These are phyloP conservation scores for Globisporangium solare DNA, from an alignment of 352 stramenopile species.

Conservation along the genomic window DNA sequence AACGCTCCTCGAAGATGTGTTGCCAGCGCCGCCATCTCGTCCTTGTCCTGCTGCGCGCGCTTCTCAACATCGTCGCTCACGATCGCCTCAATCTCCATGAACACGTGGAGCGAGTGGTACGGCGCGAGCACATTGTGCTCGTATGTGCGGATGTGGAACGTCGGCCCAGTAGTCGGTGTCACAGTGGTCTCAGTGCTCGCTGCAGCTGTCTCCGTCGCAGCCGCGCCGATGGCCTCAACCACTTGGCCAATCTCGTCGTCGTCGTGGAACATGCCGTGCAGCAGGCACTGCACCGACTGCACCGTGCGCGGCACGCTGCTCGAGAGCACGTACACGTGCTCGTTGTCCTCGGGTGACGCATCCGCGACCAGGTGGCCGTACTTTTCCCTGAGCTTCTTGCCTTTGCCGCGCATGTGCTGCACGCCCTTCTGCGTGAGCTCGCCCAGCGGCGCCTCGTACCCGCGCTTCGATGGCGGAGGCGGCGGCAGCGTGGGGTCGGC, in stretches of 20 bases:
- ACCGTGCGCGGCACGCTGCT: slow-evolving; percentile 72
- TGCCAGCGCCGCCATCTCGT: slow-evolving; percentile 28
- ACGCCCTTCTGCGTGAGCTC: slow-evolving; percentile 61
- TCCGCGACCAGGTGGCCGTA: slow-evolving; percentile 41
- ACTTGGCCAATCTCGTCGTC: slow-evolving; percentile 5
- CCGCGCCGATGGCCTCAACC: too few species aligned
- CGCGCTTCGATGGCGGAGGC: slow-evolving; percentile 31
- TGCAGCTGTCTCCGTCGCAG: neutral
- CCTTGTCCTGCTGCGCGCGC: slow-evolving; percentile 20
- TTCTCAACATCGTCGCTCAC: slow-evolving; percentile 48
- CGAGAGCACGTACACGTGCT: slow-evolving; percentile 72
- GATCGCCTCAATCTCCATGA: slow-evolving; percentile 67
- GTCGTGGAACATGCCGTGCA: slow-evolving; percentile 67
- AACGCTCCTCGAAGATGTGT: slow-evolving; percentile 37
- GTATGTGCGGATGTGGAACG: slow-evolving; percentile 63
- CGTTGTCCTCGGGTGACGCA: slow-evolving; percentile 19
- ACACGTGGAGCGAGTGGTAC: slow-evolving; percentile 53
- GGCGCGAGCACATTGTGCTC: slow-evolving; percentile 59
- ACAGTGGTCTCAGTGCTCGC: neutral
- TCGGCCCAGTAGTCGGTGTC: slow-evolving; percentile 11
- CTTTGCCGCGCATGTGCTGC: slow-evolving; percentile 66
- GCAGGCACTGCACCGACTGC: slow-evolving; percentile 70
- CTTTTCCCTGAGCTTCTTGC: slow-evolving; percentile 32
- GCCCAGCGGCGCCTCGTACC: slow-evolving; percentile 42
- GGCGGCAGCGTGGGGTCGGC: slow-evolving; percentile 37